phyloP scores from a whole-genome alignment of 257 asterid species.

The Plectranthus barbatus region DNA sequence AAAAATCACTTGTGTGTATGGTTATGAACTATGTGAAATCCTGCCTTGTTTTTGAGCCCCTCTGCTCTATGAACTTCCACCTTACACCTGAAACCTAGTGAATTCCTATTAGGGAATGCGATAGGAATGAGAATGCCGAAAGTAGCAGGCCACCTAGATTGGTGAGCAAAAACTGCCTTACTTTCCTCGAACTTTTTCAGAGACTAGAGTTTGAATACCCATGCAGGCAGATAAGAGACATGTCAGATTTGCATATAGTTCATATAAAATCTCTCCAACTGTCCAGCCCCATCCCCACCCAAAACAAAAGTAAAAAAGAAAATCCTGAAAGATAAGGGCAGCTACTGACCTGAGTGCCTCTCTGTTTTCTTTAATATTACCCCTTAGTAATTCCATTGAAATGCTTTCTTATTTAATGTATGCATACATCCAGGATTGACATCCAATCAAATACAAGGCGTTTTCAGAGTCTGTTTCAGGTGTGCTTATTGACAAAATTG shows the following conservation, averaged over 20 bases:
- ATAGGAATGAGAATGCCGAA: not conserved
- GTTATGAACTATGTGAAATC: not conserved
- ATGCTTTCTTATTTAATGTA: not conserved
- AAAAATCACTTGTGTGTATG: not conserved
- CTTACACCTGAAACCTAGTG: not conserved
- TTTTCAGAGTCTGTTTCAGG: conserved; percentile 81
- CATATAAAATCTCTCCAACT: not conserved
- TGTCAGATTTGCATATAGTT: not conserved
- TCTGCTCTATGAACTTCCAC: not conserved
- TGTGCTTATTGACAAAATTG: conserved; percentile 20
- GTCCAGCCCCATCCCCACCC: not conserved
- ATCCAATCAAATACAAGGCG: conserved; percentile 83
- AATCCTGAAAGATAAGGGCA: not conserved
- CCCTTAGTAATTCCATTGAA: not conserved
- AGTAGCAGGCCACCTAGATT: not conserved
- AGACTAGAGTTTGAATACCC: not conserved
- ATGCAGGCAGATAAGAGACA: not conserved
- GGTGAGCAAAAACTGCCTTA: not conserved
- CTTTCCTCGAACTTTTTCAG: not conserved
- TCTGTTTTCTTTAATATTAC: not conserved
- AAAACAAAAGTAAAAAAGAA: not conserved
- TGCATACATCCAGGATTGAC: conserved; percentile 67
- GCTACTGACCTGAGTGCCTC: not conserved
- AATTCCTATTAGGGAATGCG: not conserved
- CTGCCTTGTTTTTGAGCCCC: not conserved